phyloP scores from a whole-genome alignment of 805 yeast genomes.

The Sugiyamaella valdiviana region DNA sequence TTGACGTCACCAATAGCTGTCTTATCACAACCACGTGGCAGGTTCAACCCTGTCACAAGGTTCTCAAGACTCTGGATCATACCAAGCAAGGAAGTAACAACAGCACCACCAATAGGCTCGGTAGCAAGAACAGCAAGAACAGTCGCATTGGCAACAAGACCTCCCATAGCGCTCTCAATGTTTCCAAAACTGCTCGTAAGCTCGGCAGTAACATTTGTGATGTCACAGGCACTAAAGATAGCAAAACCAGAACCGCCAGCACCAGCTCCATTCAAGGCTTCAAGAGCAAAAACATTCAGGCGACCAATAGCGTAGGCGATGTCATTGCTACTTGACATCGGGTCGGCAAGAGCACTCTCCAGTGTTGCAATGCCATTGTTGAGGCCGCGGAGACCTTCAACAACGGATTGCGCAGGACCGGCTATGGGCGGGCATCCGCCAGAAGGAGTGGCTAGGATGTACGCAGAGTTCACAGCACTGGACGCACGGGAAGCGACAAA shows the following conservation, averaged over 20 bases:
- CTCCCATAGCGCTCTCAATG: too few species aligned
- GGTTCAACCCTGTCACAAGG: background rate
- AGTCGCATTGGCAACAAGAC: too few species aligned
- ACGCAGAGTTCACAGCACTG: conserved; percentile 5
- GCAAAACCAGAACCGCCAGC: too few species aligned
- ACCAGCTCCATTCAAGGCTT: background rate
- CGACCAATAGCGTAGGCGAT: background rate
- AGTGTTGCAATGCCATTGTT: background rate
- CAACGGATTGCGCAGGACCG: background rate
- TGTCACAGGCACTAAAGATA: too few species aligned
- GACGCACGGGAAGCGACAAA: background rate
- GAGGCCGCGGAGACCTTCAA: background rate
- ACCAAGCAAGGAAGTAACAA: background rate
- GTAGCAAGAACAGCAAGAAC: too few species aligned
- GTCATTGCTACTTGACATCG: too few species aligned
- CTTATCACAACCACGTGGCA: background rate
- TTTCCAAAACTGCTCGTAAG: too few species aligned
- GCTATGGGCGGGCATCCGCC: background rate
- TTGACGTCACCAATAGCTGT: too few species aligned
- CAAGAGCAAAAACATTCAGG: background rate
- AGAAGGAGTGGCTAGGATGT: conserved; percentile 8
- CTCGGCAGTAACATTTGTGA: too few species aligned
- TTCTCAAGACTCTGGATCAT: background rate
- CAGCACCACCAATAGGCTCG: background rate
- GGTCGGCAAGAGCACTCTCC: too few species aligned